phyloP scores from a whole-genome alignment of 345 rosid genomes.

The Euphorbia peplus region DNA sequence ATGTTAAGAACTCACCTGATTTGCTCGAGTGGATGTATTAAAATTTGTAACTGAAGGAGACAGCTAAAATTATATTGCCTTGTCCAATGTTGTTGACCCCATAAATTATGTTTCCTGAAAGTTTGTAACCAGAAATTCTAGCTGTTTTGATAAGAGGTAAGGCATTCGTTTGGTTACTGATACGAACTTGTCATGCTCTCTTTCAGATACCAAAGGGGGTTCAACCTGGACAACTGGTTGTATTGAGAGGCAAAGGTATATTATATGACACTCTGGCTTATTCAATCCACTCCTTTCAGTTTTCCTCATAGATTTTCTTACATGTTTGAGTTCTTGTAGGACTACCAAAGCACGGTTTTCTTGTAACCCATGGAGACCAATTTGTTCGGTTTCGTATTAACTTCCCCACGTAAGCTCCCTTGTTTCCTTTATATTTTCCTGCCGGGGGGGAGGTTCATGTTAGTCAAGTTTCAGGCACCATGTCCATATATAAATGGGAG shows the following conservation, averaged over 20 bases:
- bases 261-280: slow-evolving; percentile 10
- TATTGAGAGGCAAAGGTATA: slow-evolving; percentile 81
- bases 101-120: background rate
- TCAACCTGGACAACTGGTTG: slow-evolving; percentile 74
- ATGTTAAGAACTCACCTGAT: background rate
- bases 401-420: slow-evolving; percentile 66
- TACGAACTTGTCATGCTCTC: slow-evolving; percentile 13
- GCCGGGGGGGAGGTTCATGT: background rate
- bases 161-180: background rate
- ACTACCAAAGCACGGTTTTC: slow-evolving; percentile 66
- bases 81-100: background rate
- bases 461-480: background rate
- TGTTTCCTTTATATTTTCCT: background rate
- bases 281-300: slow-evolving; percentile 6
- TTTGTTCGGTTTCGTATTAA: slow-evolving; percentile 78
- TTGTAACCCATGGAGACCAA: slow-evolving; percentile 76
- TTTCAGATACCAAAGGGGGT: slow-evolving; percentile 85
- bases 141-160: slow-evolving; percentile 5
- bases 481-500: background rate
- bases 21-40: background rate
- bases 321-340: slow-evolving; percentile 44
- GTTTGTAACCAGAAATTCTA: background rate
- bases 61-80: background rate
- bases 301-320: slow-evolving; percentile 18
- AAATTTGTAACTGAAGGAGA: background rate